Evolutionary conservation across 805 yeast species (phyloP), one percentile per base, ranked within the genome.

Genomic region (Candida ascalaphidarum): DNA sequence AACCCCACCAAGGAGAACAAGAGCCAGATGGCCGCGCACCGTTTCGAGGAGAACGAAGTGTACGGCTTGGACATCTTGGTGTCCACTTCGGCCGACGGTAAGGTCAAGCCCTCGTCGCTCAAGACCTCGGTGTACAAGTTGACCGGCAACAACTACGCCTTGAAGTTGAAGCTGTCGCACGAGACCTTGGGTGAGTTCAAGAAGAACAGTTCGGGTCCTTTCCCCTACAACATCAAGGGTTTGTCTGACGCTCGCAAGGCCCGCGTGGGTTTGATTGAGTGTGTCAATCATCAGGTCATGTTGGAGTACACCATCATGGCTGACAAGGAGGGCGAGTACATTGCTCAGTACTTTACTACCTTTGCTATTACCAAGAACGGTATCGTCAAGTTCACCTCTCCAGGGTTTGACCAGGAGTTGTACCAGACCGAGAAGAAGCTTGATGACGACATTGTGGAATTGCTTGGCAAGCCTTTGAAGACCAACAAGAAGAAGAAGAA

Each of bases 311-410:
- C 80, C 35, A 68, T 81, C 29, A 65, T 67, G 50, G 65, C 71
- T 50, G 85, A 77, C 48, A 77, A 74, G 60, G 74, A 75, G 38
- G 78, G 74, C 34, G 77, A 74, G 52, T 58, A 48, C 33, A 69
- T 81, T 41, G 83, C 81, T 18, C 85, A 81, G 61, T 75, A 61
- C 52, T 80, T 75, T 61, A 72, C 84, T 41, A 81, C 89, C 26
- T 71, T 81, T 45, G 86, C 81, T 20, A 53, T 81, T 44, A 80
- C 86, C 50, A 75, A 75, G 58, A 73, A 73, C 43, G 89, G 89
- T 28, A 60, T 75, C 43, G 72, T 77, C 41, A 76, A 71, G 58
- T 65, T 74, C 44, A 71, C 86, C 27, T 49, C 67, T 12, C 72
- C 83, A 12, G 52, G 64, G 31, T 71, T 78, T 37, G 63, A 71